phyloP scores from a whole-genome alignment of 176 grass and related monocot species.

The Microstegium vimineum region DNA sequence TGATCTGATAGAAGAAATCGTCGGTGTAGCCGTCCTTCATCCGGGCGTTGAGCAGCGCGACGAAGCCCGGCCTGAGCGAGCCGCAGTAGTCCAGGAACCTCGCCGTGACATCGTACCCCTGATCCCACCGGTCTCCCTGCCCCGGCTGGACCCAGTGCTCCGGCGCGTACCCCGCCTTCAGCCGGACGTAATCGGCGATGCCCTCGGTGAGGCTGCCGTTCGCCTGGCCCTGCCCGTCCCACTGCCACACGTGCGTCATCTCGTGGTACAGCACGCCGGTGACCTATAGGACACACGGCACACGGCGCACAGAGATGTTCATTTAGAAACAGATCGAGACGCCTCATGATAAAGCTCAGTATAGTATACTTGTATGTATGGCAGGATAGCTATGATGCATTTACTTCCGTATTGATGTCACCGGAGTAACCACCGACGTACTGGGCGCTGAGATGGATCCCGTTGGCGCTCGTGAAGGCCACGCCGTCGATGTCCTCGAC shows the following conservation, averaged over 20 bases:
- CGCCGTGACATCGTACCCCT: slow-evolving; percentile 63
- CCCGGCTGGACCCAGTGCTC: slow-evolving; percentile 61
- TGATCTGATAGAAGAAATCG: slow-evolving; percentile 51
- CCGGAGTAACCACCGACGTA: slow-evolving; percentile 57
- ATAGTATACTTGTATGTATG: too few relatives aligned
- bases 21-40: slow-evolving; percentile 53
- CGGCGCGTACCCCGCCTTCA: slow-evolving; percentile 50
- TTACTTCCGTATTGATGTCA: slow-evolving; percentile 48
- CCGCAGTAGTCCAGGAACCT: slow-evolving; percentile 59
- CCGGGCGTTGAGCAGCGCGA: slow-evolving; percentile 59
- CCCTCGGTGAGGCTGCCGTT: slow-evolving; percentile 54
- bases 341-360: too few relatives aligned
- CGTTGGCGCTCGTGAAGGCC: slow-evolving; percentile 42
- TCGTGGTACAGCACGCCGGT: slow-evolving; percentile 77
- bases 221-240: slow-evolving; percentile 31
- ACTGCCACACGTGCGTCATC: slow-evolving; percentile 75
- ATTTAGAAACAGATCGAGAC: too few relatives aligned
- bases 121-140: slow-evolving; percentile 53
- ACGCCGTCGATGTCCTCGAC: slow-evolving; percentile 43
- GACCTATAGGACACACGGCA: background rate
- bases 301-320: too few relatives aligned
- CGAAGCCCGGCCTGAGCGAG: slow-evolving; percentile 37
- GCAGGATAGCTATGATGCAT: too few relatives aligned
- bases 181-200: slow-evolving; percentile 75
- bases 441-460: slow-evolving; percentile 62